phyloP scores from a whole-genome alignment of 1,139 yeast species.

The Sugiyamaella sp. region DNA sequence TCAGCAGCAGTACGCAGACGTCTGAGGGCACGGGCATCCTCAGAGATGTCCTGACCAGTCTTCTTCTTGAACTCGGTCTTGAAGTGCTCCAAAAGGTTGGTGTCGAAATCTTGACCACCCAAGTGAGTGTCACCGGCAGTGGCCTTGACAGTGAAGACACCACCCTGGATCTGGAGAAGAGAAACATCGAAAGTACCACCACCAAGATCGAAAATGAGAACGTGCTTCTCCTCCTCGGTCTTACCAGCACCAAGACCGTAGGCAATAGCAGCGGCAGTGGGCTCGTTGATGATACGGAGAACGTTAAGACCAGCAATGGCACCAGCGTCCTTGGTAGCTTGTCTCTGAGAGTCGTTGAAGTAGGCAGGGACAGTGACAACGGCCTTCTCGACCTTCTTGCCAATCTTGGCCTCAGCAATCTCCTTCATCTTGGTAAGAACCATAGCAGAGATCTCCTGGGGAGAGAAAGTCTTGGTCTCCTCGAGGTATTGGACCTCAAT shows the following conservation, averaged over 20 bases:
- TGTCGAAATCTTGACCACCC: conserved; percentile 96
- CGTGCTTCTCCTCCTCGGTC: conserved; percentile 78
- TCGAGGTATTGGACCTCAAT: conserved; percentile 93
- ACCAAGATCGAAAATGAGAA: conserved; percentile 92
- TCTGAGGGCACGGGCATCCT: conserved; percentile 81
- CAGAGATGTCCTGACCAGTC: conserved; percentile 72
- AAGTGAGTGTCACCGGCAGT: conserved; percentile 98
- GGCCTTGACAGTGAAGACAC: conserved; percentile 95
- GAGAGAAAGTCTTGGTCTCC: conserved; percentile 92
- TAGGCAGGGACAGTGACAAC: conserved; percentile 97
- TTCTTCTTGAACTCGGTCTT: conserved; percentile 84
- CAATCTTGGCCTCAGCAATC: conserved; percentile 94
- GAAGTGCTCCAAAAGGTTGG: conserved; percentile 77
- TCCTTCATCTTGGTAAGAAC: conserved; percentile 97
- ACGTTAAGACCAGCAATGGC: conserved; percentile 96
- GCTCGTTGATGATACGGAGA: conserved; percentile 95
- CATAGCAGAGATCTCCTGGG: conserved; percentile 97
- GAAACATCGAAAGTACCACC: conserved; percentile 99
- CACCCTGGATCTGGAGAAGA: conserved; percentile 87
- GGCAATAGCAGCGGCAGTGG: conserved; percentile 98
- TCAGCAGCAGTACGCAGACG: conserved; percentile 91
- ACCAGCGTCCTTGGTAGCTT: conserved; percentile 99
- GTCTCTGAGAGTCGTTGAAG: conserved; percentile 97
- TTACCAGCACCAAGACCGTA: conserved; percentile 97
- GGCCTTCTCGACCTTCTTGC: conserved; percentile 91